phyloP scores from a whole-genome alignment of 345 rosid genomes.

The Brassica cretica region DNA sequence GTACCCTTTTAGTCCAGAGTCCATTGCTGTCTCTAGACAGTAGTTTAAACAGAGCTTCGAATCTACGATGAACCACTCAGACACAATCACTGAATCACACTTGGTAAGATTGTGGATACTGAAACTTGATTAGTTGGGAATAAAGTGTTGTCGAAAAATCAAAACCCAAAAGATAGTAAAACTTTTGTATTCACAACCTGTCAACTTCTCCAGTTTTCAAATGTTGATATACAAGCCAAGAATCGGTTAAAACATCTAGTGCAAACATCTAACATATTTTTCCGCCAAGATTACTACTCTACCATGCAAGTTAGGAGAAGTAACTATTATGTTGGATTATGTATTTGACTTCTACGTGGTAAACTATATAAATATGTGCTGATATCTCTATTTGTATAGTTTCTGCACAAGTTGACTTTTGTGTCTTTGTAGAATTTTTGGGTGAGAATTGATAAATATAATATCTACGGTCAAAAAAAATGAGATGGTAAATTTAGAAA shows the following conservation, averaged over 20 bases:
- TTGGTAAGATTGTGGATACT: not conserved
- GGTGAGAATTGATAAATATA: too few relatives aligned
- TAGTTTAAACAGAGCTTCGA: not conserved
- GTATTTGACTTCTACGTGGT: not conserved
- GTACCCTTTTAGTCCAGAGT: conserved; percentile 32
- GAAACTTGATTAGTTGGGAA: not conserved
- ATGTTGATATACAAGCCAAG: too few relatives aligned
- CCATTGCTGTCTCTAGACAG: conserved; percentile 20
- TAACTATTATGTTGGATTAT: not conserved
- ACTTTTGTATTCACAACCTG: not conserved
- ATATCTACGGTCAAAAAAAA: too few relatives aligned
- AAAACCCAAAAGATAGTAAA: not conserved
- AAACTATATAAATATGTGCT: not conserved
- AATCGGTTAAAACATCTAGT: not conserved
- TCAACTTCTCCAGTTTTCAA: too few relatives aligned
- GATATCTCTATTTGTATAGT: not conserved
- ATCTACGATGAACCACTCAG: not conserved
- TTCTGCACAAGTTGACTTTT: not conserved
- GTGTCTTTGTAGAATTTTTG: not conserved
- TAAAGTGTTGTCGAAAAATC: not conserved
- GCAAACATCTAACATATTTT: not conserved
- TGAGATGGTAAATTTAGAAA: not conserved
- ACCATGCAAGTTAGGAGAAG: not conserved
- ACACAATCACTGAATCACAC: not conserved
- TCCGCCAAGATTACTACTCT: not conserved